A percentile compares a stretch with the other conserved stretches of the same genome.
These are phyloP conservation scores for Populus deltoides DNA, from an alignment of 345 rosid genomes.

Conservation along the genomic window DNA sequence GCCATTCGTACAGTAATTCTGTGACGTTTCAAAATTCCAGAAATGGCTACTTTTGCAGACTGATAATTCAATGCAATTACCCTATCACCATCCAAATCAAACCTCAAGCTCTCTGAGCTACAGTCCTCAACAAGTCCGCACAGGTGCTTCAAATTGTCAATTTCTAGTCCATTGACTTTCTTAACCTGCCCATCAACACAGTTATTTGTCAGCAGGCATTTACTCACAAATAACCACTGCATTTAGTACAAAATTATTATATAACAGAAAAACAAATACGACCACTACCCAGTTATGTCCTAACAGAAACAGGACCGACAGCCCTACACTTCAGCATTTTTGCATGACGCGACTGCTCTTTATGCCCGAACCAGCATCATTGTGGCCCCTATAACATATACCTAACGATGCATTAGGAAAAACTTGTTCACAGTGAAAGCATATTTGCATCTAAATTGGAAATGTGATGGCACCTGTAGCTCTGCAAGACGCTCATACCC, in stretches of 20 bases:
- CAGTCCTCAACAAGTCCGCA: slow-evolving; percentile 64
- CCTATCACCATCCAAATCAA: slow-evolving; percentile 83
- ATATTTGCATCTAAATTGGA: slow-evolving; percentile 2
- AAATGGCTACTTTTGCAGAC: slow-evolving; percentile 60
- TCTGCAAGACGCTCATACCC: slow-evolving; percentile 91
- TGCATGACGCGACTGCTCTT: background rate
- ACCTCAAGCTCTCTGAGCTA: slow-evolving; percentile 47
- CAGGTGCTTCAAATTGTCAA: slow-evolving; percentile 70
- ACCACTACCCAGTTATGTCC: background rate
- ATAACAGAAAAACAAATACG: background rate
- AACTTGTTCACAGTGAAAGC: background rate
- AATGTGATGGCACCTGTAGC: slow-evolving; percentile 55
- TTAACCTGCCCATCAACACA: slow-evolving; percentile 60
- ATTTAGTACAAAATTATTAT: background rate
- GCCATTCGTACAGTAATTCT: slow-evolving; percentile 28
- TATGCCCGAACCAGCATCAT: background rate
- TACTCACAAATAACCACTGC: background rate
- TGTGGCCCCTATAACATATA: background rate
- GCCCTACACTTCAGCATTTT: background rate
- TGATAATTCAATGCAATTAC: slow-evolving; percentile 58
- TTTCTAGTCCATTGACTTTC: slow-evolving; percentile 64
- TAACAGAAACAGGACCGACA: background rate
- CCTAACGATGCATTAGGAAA: background rate
- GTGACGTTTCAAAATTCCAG: slow-evolving; percentile 64
- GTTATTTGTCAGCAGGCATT: slow-evolving; percentile 5